Evolutionary conservation across 31 red algal genomes (phyloP).

Genomic region (Asparagopsis taxiformis): DNA sequence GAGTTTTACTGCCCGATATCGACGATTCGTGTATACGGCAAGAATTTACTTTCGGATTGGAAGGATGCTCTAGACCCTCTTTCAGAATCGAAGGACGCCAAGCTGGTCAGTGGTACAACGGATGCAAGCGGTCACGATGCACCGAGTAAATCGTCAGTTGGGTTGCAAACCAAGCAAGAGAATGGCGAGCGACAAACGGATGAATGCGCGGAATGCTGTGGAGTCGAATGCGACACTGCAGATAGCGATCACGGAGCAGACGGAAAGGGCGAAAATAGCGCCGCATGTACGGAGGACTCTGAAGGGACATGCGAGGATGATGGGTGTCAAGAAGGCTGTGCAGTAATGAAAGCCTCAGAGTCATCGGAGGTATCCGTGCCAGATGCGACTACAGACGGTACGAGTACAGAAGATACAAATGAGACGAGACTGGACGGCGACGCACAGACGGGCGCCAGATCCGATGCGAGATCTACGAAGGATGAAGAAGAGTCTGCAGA

Average conservation of each 20-base stretch:
- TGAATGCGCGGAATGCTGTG: not conserved
- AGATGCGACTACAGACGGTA: not conserved
- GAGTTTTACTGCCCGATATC: constrained; percentile 89
- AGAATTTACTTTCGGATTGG: constrained; percentile 84
- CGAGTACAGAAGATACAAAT: not conserved
- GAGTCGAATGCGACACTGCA: not conserved
- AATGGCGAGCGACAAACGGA: not conserved
- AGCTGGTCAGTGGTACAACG: not conserved
- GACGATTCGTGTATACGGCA: constrained; percentile 73
- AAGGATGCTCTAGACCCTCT: constrained; percentile 61
- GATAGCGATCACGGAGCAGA: not conserved
- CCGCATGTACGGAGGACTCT: not conserved
- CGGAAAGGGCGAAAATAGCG: not conserved
- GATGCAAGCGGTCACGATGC: not conserved
- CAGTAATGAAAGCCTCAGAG: too few species aligned
- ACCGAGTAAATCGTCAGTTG: not conserved
- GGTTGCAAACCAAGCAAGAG: not conserved
- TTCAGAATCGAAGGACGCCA: not conserved
- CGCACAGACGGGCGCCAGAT: not conserved
- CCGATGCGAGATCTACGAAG: not conserved
- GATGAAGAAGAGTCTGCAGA: constrained; percentile 8
- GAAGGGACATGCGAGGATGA: not conserved
- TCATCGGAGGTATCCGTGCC: not conserved
- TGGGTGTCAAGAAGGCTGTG: not conserved
- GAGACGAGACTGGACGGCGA: not conserved